Conservation (phyloP, 2,329 filamentous ascomycete genomes). For the Corniculantispora saksenae region DNA sequence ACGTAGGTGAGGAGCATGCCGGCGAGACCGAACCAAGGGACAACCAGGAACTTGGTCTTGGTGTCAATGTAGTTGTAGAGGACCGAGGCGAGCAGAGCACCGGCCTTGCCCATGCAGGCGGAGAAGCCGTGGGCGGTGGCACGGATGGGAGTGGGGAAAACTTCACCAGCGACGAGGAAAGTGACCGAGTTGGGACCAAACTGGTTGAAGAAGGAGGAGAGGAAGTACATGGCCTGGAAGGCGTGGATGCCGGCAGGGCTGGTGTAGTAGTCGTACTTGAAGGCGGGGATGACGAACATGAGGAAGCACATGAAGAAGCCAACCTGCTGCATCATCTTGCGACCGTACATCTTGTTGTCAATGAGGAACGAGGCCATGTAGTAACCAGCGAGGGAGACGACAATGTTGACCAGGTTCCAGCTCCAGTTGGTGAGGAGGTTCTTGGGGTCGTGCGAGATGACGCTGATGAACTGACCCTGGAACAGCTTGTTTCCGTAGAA, state of each 20-base stretch:
- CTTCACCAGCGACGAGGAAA: constrained; percentile 93
- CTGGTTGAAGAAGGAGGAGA: constrained; percentile 98
- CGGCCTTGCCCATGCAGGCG: constrained; percentile 86
- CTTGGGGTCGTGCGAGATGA: constrained; percentile 68
- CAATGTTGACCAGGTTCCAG: constrained; percentile 90
- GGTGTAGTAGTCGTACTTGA: constrained; percentile 84
- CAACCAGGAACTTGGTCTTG: constrained; percentile 83
- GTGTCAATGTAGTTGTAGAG: constrained; percentile 93
- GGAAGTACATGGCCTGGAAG: constrained; percentile 99
- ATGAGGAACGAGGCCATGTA: constrained; percentile 87
- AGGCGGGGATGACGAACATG: constrained; percentile 88
- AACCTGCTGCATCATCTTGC: constrained; percentile 94
- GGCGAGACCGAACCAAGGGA: constrained; percentile 91
- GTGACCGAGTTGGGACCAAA: constrained; percentile 96
- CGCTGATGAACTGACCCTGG: constrained; percentile 84
- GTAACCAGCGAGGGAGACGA: constrained; percentile 83
- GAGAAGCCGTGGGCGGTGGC: constrained; percentile 93
- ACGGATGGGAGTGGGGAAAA: constrained; percentile 92
- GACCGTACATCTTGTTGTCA: constrained; percentile 94
- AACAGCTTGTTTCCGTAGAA: constrained; percentile 99
- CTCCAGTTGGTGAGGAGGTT: constrained; percentile 86
- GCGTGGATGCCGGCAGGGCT: constrained; percentile 68
- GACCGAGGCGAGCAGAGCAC: constrained; percentile 82
- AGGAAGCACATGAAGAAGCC: constrained; percentile 93
- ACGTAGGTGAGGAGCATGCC: constrained; percentile 81